Conservation (phyloP, 805 yeast species). For the Starmera dryadoides region DNA sequence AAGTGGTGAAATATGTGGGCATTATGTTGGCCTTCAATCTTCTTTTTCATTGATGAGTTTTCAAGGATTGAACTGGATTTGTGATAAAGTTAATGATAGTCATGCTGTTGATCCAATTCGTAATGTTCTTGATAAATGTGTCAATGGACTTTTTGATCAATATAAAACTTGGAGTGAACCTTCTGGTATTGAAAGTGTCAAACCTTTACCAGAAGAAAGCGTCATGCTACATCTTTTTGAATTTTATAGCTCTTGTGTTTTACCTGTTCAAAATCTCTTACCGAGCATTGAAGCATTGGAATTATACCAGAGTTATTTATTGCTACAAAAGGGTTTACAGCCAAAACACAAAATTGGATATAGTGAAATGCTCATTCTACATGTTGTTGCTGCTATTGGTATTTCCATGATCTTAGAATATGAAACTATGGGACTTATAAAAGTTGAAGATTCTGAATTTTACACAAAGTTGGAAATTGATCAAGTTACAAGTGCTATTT, state of each 20-base stretch:
- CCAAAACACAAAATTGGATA: neutral
- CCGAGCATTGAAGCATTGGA: neutral
- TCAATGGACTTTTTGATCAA: slow-evolving; percentile 3
- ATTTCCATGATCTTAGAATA: neutral
- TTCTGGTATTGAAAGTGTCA: neutral
- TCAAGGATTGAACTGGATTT: slow-evolving; percentile 32
- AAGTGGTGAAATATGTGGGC: slow-evolving; percentile 1
- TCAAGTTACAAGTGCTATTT: slow-evolving; percentile 28
- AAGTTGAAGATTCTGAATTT: neutral
- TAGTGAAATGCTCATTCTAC: neutral
- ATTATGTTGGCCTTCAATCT: slow-evolving; percentile 21
- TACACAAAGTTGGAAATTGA: neutral
- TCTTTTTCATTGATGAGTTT: slow-evolving; percentile 30
- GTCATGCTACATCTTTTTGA: slow-evolving; percentile 1
- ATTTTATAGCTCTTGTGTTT: neutral
- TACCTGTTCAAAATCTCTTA: neutral
- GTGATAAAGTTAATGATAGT: slow-evolving; percentile 3
- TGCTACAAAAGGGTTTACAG: neutral
- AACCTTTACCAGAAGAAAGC: slow-evolving; percentile 1
- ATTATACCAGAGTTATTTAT: neutral
- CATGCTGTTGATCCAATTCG: slow-evolving; percentile 2
- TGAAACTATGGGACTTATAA: neutral
- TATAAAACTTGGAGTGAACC: slow-evolving; percentile 2
- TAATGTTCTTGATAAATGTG: slow-evolving; percentile 1
- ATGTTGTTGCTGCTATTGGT: neutral